Evolutionary conservation across 2,329 filamentous ascomycete genomes (phyloP).

Genomic region (Cercospora sesami): DNA sequence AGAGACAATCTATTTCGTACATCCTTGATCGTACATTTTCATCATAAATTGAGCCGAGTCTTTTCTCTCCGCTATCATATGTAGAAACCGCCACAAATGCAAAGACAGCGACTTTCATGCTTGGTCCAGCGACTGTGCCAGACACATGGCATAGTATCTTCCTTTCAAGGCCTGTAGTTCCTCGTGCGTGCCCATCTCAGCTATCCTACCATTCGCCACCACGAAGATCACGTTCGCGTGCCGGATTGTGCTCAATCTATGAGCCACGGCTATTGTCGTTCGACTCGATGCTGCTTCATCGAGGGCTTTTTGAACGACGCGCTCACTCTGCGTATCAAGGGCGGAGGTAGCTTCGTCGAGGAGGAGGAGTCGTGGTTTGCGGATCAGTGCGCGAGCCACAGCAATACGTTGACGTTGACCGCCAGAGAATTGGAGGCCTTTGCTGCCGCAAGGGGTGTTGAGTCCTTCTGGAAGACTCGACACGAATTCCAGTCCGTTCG

Average conservation of each 20-base stretch:
- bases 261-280: constrained; percentile 47
- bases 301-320: constrained; percentile 67
- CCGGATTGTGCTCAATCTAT: constrained; percentile 43
- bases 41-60: background rate
- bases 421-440: constrained; percentile 53
- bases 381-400: constrained; percentile 57
- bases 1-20: background rate
- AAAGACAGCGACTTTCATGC: constrained; percentile 9
- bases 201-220: constrained; percentile 42
- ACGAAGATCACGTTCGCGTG: constrained; percentile 46
- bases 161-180: constrained; percentile 43
- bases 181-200: constrained; percentile 43
- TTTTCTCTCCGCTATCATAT: background rate
- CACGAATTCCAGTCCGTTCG: constrained; percentile 57
- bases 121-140: constrained; percentile 46
- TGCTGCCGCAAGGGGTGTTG: constrained; percentile 50
- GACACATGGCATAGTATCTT: constrained; percentile 48
- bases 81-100: background rate
- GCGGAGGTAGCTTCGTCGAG: constrained; percentile 61
- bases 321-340: constrained; percentile 67
- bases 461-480: constrained; percentile 54
- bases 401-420: constrained; percentile 59
- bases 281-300: constrained; percentile 50
- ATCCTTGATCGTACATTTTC: background rate
- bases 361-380: constrained; percentile 54